Evolutionary conservation across 306 rosid genomes (phyloP).

Genomic region (Carpinus viminea): DNA sequence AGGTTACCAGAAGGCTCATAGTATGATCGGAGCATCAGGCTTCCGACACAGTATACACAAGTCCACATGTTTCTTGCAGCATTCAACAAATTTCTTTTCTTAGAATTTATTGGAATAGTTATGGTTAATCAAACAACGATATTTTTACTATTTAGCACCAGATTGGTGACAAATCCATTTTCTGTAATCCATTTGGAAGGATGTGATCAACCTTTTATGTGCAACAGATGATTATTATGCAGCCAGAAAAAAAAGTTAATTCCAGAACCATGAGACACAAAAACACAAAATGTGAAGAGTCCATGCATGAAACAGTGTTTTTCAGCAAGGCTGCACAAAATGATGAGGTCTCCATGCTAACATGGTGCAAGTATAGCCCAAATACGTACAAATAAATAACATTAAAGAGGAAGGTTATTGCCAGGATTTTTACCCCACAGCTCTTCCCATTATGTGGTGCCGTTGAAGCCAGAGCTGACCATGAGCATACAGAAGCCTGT

Average conservation of each 20-base stretch:
- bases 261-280: neutral
- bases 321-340: neutral
- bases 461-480: slow-evolving; percentile 93
- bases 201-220: neutral
- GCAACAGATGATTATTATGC: neutral
- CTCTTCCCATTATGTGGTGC: slow-evolving; percentile 97
- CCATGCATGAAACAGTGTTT: neutral
- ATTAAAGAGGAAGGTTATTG: neutral
- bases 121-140: neutral
- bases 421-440: slow-evolving; percentile 64
- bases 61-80: neutral
- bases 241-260: neutral
- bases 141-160: neutral
- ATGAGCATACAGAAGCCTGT: slow-evolving; percentile 84
- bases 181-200: neutral
- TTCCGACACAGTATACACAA: neutral
- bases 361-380: slow-evolving; percentile 19
- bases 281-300: neutral
- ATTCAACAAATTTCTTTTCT: neutral
- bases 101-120: neutral
- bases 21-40: neutral
- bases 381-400: neutral
- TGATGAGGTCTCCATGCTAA: neutral
- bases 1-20: neutral
- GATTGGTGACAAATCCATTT: neutral